Base-by-base conservation (phyloP, 179 eudicot species). In the Spinacia oleracea region DNA sequence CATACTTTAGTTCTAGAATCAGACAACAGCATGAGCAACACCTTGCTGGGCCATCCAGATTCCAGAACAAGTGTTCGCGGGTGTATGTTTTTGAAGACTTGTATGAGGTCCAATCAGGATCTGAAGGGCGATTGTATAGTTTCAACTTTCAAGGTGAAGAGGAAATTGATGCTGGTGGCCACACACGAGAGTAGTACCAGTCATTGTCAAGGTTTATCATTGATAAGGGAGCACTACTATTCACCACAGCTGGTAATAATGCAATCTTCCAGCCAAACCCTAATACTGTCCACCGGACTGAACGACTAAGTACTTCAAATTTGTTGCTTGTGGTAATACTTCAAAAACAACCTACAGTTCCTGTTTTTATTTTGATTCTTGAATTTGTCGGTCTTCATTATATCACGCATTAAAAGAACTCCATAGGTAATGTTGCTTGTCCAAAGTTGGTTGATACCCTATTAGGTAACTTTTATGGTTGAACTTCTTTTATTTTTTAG, bases 131-230 rank as follows among this genome's bases (percentile, higher is more conserved):
- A 48, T 87, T 96, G 78, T 94, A 91, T 84, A 97, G n/a, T n/a
- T 96, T 68, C 99, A 96, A 75, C n/a, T 96, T 96, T 84, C 99
- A 96, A 90, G 99, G 97, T 66, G 99, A 96, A 84, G 99, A 96
- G 83, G 99, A 98, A 76, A 96, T 96, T 82, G 99, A 96, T 89
- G 99, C 99, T 82, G 99, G 99, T 83, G 99, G 99, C 58, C 90
- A 94, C 79, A 96, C 99, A 7, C 86, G 99, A 83, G 99, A 96
- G 82, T 96, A 98, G 99, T 96, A 96, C 87, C 99, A 92, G 81
- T 75, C 92, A 35, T 83, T 96, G 50, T 96, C 99, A 23, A 91
- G 99, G 88, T 97, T 94, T 51, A 85, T 96, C 51, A 94, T 96
- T 83, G 99, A 96, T 81, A 96, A 92, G 84, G 97, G 97, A 74